Conservation (phyloP, 140 eudicot species). For the Oenanthe javanica region DNA sequence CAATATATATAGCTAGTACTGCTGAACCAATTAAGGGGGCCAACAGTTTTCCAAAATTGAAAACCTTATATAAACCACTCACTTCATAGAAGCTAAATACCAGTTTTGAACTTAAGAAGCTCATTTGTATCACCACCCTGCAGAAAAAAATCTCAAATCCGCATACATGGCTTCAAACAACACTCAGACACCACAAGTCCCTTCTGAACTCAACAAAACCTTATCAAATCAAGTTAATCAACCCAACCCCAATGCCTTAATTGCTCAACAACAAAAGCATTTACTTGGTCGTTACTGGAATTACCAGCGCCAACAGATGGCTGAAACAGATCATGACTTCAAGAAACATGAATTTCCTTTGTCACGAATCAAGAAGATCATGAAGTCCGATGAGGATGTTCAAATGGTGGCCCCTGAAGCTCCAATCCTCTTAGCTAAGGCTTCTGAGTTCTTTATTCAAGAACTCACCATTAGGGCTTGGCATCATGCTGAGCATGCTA, state of each 20-base stretch:
- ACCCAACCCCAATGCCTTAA: background rate
- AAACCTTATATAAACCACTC: background rate
- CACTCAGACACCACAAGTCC: background rate
- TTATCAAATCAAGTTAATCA: background rate
- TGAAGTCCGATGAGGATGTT: background rate
- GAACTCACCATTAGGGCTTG: conserved; percentile 1
- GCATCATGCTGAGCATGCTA: background rate
- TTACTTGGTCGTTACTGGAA: background rate
- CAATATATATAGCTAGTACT: background rate
- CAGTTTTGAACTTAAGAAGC: background rate
- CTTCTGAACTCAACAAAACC: background rate
- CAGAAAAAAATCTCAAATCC: background rate
- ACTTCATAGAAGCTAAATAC: background rate
- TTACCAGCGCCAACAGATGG: background rate
- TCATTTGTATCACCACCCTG: background rate
- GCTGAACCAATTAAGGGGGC: too few relatives aligned
- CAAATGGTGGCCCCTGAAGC: background rate
- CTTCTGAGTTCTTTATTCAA: background rate
- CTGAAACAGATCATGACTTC: background rate
- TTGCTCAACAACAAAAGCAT: background rate
- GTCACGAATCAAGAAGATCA: background rate
- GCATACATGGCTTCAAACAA: background rate
- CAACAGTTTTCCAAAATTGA: background rate
- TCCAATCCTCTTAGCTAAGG: background rate
- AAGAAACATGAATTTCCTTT: background rate